phyloP scores from a whole-genome alignment of 106 monocot species.

The Allium sativum region DNA sequence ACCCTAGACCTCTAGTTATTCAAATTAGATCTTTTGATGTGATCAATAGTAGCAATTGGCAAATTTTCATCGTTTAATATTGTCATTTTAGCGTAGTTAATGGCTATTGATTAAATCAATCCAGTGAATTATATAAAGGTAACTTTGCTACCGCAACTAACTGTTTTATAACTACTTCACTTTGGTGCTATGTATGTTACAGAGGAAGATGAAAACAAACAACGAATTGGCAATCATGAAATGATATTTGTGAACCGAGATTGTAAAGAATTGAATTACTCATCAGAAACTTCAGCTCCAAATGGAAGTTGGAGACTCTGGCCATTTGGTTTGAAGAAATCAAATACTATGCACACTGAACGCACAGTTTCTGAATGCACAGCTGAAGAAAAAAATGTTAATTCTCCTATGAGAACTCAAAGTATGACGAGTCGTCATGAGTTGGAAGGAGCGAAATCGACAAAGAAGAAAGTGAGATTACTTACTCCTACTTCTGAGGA shows the following conservation, averaged over 20 bases:
- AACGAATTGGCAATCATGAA: slow-evolving; percentile 38
- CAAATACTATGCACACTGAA: slow-evolving; percentile 26
- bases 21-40: not conserved
- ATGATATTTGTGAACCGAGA: slow-evolving; percentile 35
- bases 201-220: too few relatives aligned
- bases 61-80: too few relatives aligned
- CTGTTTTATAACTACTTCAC: too few relatives aligned
- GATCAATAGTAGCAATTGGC: too few relatives aligned
- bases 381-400: not conserved
- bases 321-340: slow-evolving; percentile 53
- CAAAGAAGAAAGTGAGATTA: slow-evolving; percentile 33
- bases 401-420: slow-evolving; percentile 7
- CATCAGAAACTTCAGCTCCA: slow-evolving; percentile 17
- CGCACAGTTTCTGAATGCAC: slow-evolving; percentile 9
- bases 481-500: slow-evolving; percentile 71
- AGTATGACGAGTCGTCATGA: slow-evolving; percentile 3
- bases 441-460: slow-evolving; percentile 8
- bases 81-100: too few relatives aligned
- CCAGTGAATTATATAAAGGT: too few relatives aligned
- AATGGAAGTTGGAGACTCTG: slow-evolving; percentile 59
- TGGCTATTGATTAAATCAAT: too few relatives aligned
- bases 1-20: not conserved
- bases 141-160: too few relatives aligned
- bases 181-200: too few relatives aligned
- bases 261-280: slow-evolving; percentile 15